Evolutionary conservation across 2,329 filamentous ascomycete genomes (phyloP), one percentile per base, ranked within the genome.

Genomic region (Pseudovirgaria hyperparasitica): DNA sequence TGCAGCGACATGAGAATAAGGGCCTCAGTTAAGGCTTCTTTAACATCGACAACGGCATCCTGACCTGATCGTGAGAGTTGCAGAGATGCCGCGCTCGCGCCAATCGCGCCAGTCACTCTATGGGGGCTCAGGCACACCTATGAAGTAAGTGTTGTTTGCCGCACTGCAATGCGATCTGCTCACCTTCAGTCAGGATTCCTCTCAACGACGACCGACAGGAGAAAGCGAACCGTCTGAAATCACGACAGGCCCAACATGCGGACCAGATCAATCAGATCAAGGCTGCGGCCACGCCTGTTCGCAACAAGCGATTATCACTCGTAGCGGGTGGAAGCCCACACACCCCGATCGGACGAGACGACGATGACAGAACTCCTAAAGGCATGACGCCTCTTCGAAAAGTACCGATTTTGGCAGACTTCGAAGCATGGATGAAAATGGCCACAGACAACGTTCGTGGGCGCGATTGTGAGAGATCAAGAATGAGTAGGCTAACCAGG

Each of bases 401-500:
- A 34, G 82, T 46, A 18, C 90, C 90, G 1, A 80, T 98, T 42
- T 65, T 98, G 29, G 90, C 90, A 46, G 98, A 98, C 57, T 98
- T 96, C 45, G 90, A 98, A 54, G 90, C 98, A 53, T 96, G 87
- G 90, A 96, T 98, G 85, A 98, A 96, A 67, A 92, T 98, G 85
- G 90, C 90, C 2, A 96, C 90, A 10, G 90, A 98, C 62, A 98
- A 98, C 45, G 52, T 55, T 45, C 26, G 37, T 29, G 23, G 21
- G 10, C 4, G 4, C 9, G 11, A 9, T n/a, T 12, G 10, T 16
- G n/a, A 13, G 22, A 19, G 7, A 5, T 18, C 15, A 15, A 17
- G 22, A 30, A 12, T n/a, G 6, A 25, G 11, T 16, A 30, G 27
- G 13, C 31, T 27, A 25, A 33, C 42, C 32, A 6, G 8, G 23